Evolutionary conservation across 176 grass and related monocot species (phyloP), one percentile per base, ranked within the genome.

Genomic region (Otatea glauca): DNA sequence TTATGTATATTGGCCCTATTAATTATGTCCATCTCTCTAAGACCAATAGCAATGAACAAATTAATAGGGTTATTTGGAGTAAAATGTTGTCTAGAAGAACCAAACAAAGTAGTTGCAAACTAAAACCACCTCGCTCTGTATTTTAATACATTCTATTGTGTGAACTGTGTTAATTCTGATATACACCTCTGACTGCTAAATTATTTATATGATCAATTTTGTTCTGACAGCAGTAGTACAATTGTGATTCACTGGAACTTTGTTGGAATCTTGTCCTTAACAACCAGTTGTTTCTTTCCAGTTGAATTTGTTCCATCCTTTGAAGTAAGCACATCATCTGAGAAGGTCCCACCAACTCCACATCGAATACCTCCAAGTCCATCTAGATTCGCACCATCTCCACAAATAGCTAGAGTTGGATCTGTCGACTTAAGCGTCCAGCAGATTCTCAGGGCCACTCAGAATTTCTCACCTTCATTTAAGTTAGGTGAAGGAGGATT

Each of bases 401-500:
- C 97, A 32, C 97, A 96, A 43, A 37, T 89, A 82, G 81, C 79
- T 83, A 86, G 89, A 81, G 88, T 84, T 78, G 97, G 97, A 80
- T 89, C 93, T 42, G 64, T 99, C 56, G 65, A 91, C 72, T 76
- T 96, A 53, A 94, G 51, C 39, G 59, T 96, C 35, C 87, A 89
- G 70, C 97, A 99, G 90, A 96, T 99, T 73, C 74, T 86, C 21
- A 94, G 87, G 86, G 97, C 97, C 21, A 99, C 97, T 78, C 90
- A 89, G 43, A 96, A 94, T 90, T 99, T 99, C 75, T 92, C 97
- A 89, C 47, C 81, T 64, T 89, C 86, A 62, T 76, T 94, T 67
- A 99, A 92, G 58, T 92, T 99, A 77, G 97, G 93, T 1, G 93
- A 96, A 94, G 97, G 97, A 83, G 97, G 97, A 74, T 99, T 96